Percentiles rank a stretch among this genome's conserved stretches.
Conservation (phyloP, 148 eudicot species). For the Silene latifolia region DNA sequence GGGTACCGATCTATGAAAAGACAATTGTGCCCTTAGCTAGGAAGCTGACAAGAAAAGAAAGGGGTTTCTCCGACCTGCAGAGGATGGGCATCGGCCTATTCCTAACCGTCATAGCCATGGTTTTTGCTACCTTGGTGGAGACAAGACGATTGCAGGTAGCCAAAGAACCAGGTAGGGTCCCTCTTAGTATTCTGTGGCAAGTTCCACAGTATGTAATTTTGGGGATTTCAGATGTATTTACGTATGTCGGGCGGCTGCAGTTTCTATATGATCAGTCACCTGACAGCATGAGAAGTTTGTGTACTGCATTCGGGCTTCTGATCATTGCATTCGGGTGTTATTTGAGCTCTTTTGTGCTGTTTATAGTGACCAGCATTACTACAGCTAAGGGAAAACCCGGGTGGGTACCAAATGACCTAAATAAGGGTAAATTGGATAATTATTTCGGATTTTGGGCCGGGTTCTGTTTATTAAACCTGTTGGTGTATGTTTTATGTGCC, state of each 20-base stretch:
- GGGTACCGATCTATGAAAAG: constrained; percentile 47
- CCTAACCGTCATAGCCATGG: constrained; percentile 44
- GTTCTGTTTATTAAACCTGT: constrained; percentile 39
- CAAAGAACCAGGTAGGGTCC: constrained; percentile 12
- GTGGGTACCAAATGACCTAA: constrained; percentile 55
- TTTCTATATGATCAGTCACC: constrained; percentile 54
- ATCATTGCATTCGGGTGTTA: constrained; percentile 40
- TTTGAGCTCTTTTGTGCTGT: constrained; percentile 41
- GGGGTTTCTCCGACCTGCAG: constrained; percentile 54
- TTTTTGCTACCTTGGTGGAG: constrained; percentile 40
- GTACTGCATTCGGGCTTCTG: constrained; percentile 39
- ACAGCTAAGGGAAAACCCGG: constrained; percentile 37
- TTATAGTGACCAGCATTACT: constrained; percentile 39
- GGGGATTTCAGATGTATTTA: constrained; percentile 47
- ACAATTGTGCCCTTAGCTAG: constrained; percentile 39
- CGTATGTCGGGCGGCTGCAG: constrained; percentile 41
- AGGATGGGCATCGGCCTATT: constrained; percentile 54
- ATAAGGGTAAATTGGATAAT: constrained; percentile 46
- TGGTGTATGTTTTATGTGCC: constrained; percentile 35
- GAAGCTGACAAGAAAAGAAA: constrained; percentile 36
- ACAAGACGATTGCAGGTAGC: constrained; percentile 28
- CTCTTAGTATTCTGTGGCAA: constrained; percentile 45
- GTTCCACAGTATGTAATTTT: constrained; percentile 49
- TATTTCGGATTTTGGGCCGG: constrained; percentile 43
- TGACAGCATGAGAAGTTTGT: constrained; percentile 51